Evolutionary conservation across 768 basidiomycete species (phyloP).

Genomic region (Favolaschia claudopus): DNA sequence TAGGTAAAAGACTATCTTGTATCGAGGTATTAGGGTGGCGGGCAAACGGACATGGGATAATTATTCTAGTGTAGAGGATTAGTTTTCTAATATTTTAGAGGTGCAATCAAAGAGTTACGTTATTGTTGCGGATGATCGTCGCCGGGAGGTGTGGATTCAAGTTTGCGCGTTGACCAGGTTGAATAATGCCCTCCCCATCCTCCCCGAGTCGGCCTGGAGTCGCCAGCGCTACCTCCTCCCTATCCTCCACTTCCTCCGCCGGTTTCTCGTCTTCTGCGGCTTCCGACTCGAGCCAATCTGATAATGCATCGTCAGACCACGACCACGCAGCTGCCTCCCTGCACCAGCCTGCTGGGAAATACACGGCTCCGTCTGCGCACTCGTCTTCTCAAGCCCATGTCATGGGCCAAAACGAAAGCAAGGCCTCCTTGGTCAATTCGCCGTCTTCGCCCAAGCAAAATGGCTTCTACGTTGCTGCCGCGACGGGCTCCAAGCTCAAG

Average conservation of each 20-base stretch:
- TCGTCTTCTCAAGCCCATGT: conserved; percentile 37
- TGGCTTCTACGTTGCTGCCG: conserved; percentile 47
- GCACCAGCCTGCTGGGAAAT: conserved; percentile 16
- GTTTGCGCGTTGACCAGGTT: background rate
- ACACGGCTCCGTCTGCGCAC: conserved; percentile 24
- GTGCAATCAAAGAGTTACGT: background rate
- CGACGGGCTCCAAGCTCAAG: conserved; percentile 60
- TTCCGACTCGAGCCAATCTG: conserved; percentile 18
- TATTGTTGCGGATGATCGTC: too few species aligned
- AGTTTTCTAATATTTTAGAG: background rate
- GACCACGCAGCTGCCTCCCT: conserved; percentile 33
- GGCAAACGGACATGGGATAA: background rate
- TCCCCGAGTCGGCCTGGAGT: conserved; percentile 19
- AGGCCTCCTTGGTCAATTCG: conserved; percentile 32
- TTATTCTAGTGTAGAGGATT: conserved; percentile 8
- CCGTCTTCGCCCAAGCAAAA: conserved; percentile 39
- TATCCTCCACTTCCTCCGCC: conserved; percentile 22
- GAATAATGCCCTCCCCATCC: conserved; percentile 6
- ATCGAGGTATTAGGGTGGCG: conserved; percentile 6
- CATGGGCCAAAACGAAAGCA: conserved; percentile 50
- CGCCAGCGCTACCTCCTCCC: conserved; percentile 21
- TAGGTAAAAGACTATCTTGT: conserved; percentile 51
- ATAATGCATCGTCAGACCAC: conserved; percentile 18
- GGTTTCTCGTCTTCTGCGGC: conserved; percentile 6
- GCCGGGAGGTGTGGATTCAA: background rate